phyloP scores from a whole-genome alignment of 306 rosid species.

The Citrullus colocynthis region DNA sequence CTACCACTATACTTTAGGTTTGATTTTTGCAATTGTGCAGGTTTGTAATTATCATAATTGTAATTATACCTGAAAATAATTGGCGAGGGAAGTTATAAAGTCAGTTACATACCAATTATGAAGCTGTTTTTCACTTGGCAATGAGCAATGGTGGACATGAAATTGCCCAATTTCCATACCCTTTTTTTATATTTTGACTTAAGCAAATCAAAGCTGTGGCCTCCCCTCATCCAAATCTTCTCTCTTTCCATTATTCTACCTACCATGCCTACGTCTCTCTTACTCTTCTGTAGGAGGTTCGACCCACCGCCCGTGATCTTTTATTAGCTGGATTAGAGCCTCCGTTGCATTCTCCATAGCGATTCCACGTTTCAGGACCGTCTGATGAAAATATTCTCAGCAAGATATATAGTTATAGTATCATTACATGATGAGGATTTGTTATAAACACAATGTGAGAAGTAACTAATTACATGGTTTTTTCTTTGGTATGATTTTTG shows the following conservation, averaged over 20 bases:
- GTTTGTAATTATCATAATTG: too few species aligned
- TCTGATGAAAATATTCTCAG: constrained; percentile 34
- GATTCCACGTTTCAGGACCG: constrained; percentile 82
- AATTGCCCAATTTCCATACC: neutral
- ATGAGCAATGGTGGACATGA: too few species aligned
- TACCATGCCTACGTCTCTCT: neutral
- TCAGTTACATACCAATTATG: too few species aligned
- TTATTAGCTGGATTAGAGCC: constrained; percentile 81
- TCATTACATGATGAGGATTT: neutral
- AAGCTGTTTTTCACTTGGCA: too few species aligned
- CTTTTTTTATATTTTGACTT: neutral
- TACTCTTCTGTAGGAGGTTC: constrained; percentile 68
- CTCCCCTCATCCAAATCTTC: neutral
- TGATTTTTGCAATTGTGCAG: too few species aligned
- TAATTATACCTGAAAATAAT: too few species aligned
- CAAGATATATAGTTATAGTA: constrained; percentile 2
- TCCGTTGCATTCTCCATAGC: constrained; percentile 89
- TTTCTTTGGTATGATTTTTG: neutral
- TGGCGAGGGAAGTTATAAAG: too few species aligned
- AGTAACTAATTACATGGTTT: neutral
- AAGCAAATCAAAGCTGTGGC: neutral
- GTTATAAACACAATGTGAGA: neutral
- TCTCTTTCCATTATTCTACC: neutral
- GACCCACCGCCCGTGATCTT: constrained; percentile 89
- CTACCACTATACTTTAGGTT: too few species aligned